These are phyloP conservation scores for Starmerella lactis-condensi DNA, from an alignment of 805 yeast genomes.

Conservation along the genomic window DNA sequence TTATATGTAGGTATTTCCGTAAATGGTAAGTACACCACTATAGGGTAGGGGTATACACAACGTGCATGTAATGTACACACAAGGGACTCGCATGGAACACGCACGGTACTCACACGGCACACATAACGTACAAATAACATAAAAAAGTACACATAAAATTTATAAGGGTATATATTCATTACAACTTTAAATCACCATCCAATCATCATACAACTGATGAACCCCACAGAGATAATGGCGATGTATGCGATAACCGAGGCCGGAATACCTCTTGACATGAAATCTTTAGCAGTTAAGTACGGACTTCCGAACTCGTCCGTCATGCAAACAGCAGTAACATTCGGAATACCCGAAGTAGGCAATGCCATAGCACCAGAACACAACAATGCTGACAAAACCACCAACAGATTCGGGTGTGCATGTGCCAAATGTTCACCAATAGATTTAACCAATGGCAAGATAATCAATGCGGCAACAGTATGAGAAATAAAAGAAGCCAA, in stretches of 20 bases:
- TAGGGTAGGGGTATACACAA: too few species aligned
- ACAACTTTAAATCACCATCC: conserved; percentile 26
- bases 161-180: conserved; percentile 1
- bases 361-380: conserved; percentile 95
- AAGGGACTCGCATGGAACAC: too few species aligned
- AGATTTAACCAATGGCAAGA: conserved; percentile 76
- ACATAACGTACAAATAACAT: too few species aligned
- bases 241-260: conserved; percentile 58
- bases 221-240: conserved; percentile 65
- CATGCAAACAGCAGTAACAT: conserved; percentile 90
- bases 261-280: conserved; percentile 82
- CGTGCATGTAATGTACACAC: too few species aligned
- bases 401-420: conserved; percentile 72
- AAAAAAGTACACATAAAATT: neutral
- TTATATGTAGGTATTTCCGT: too few species aligned
- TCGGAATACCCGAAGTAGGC: conserved; percentile 95
- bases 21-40: too few species aligned
- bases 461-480: conserved; percentile 88
- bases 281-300: conserved; percentile 68
- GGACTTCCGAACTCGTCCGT: conserved; percentile 84
- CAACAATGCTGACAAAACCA: conserved; percentile 43
- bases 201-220: conserved; percentile 41
- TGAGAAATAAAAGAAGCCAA: conserved; percentile 93
- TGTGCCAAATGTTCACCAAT: conserved; percentile 44
- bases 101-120: too few species aligned